phyloP scores from a whole-genome alignment of 345 rosid species.

The Linum usitatissimum region DNA sequence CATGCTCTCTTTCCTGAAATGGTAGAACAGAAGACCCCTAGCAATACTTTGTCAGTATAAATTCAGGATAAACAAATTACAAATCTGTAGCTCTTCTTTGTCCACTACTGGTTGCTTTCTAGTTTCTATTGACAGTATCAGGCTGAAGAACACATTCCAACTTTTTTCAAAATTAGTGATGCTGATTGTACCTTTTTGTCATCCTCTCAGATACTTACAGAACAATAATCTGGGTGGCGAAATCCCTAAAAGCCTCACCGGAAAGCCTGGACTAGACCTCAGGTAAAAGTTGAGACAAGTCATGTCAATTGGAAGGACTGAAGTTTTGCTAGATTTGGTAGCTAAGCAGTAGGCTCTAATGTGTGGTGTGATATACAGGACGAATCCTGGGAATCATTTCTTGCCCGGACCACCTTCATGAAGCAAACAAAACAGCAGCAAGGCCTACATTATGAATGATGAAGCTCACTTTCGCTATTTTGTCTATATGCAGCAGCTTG shows the following conservation, averaged over 20 bases:
- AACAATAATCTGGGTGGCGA: conserved; percentile 80
- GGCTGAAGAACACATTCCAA: too few species aligned
- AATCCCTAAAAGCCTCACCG: conserved; percentile 41
- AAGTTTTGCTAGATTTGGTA: neutral
- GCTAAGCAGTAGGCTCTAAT: conserved; percentile 11
- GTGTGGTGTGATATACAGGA: conserved; percentile 10
- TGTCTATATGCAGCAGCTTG: conserved; percentile 1
- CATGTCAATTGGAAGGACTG: neutral
- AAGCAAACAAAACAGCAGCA: conserved; percentile 11
- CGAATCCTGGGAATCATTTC: conserved; percentile 41
- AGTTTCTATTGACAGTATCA: too few species aligned
- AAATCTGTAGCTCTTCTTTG: neutral
- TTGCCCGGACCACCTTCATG: conserved; percentile 24
- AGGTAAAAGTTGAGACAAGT: conserved; percentile 27
- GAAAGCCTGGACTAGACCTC: conserved; percentile 41
- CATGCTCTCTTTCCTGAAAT: neutral
- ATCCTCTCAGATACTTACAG: conserved; percentile 55
- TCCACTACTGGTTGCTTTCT: too few species aligned
- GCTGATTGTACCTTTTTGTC: conserved; percentile 5
- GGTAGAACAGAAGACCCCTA: neutral
- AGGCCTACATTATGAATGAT: neutral
- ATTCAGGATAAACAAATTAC: neutral
- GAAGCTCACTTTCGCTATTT: conserved; percentile 5
- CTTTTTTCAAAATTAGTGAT: neutral
- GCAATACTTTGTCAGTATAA: neutral